These are phyloP conservation scores for Blastobotrys raffinosifermentans DNA, from an alignment of 1,139 yeast genomes.

Conservation along the genomic window DNA sequence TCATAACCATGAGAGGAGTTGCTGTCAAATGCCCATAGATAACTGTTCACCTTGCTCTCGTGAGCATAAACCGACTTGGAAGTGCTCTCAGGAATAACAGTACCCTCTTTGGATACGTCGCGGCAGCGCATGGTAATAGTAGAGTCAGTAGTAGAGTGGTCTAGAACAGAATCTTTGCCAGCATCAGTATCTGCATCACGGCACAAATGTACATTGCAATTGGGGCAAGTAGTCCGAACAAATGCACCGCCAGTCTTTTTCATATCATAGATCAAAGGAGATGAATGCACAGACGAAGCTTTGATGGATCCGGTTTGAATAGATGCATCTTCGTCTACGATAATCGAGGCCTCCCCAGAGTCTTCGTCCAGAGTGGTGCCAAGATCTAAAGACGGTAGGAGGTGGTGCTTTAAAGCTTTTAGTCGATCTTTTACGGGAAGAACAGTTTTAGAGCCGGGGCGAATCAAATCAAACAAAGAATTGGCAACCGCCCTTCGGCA, in stretches of 20 bases:
- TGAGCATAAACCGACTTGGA: background rate
- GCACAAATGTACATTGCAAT: constrained; percentile 2
- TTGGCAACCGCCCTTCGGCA: constrained; percentile 59
- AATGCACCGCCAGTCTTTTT: constrained; percentile 5
- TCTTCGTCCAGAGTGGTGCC: constrained; percentile 1
- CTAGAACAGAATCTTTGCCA: background rate
- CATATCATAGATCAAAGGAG: background rate
- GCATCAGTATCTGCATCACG: background rate
- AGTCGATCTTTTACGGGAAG: background rate
- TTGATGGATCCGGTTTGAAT: background rate
- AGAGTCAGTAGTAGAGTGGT: background rate
- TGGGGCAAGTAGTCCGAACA: background rate
- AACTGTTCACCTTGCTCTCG: background rate
- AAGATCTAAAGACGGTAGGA: constrained; percentile 3
- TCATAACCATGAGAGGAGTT: background rate
- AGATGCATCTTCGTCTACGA: background rate
- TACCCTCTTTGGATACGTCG: constrained; percentile 3
- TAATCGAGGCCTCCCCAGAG: background rate
- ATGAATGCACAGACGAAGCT: background rate
- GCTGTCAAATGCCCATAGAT: background rate
- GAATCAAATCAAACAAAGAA: constrained; percentile 55
- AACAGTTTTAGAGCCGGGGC: constrained; percentile 27
- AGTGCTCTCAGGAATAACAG: constrained; percentile 1
- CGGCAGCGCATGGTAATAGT: background rate
- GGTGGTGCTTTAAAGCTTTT: constrained; percentile 3